phyloP scores from a whole-genome alignment of 2,329 filamentous ascomycete genomes.

The Paraphaeosphaeria minitans region DNA sequence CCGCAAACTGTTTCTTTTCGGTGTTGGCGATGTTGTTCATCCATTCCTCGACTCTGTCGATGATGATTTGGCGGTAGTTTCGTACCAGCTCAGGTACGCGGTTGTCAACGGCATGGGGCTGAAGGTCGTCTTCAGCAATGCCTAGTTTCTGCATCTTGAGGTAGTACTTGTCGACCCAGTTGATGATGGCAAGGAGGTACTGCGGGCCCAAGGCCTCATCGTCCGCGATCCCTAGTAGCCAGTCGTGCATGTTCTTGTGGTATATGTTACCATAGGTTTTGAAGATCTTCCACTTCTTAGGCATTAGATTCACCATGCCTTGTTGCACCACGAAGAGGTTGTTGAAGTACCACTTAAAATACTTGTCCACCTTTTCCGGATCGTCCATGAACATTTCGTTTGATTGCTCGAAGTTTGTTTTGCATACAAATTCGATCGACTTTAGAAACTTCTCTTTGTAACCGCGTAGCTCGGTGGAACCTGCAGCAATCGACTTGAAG shows the following conservation, averaged over 20 bases:
- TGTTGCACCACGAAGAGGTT: slow-evolving; percentile 93
- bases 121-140: slow-evolving; percentile 74
- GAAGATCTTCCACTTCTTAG: slow-evolving; percentile 95
- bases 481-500: slow-evolving; percentile 94
- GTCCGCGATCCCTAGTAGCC: slow-evolving; percentile 80
- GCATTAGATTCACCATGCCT: slow-evolving; percentile 89
- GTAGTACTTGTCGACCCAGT: slow-evolving; percentile 96
- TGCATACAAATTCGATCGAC: slow-evolving; percentile 74
- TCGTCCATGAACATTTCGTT: slow-evolving; percentile 81
- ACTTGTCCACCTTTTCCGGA: slow-evolving; percentile 81
- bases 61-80: slow-evolving; percentile 93
- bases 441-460: slow-evolving; percentile 96
- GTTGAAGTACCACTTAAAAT: slow-evolving; percentile 96
- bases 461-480: slow-evolving; percentile 86
- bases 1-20: slow-evolving; percentile 80
- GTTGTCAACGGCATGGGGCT: slow-evolving; percentile 87
- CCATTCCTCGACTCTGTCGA: slow-evolving; percentile 95
- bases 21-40: slow-evolving; percentile 88
- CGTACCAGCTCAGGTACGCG: slow-evolving; percentile 88
- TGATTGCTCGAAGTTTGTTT: slow-evolving; percentile 73
- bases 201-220: slow-evolving; percentile 83
- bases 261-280: slow-evolving; percentile 90
- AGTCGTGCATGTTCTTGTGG: slow-evolving; percentile 94
- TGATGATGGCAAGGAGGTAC: slow-evolving; percentile 88
- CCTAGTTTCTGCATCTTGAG: slow-evolving; percentile 92